phyloP scores from a whole-genome alignment of 768 basidiomycete genomes.

The Psilocybe azurescens region DNA sequence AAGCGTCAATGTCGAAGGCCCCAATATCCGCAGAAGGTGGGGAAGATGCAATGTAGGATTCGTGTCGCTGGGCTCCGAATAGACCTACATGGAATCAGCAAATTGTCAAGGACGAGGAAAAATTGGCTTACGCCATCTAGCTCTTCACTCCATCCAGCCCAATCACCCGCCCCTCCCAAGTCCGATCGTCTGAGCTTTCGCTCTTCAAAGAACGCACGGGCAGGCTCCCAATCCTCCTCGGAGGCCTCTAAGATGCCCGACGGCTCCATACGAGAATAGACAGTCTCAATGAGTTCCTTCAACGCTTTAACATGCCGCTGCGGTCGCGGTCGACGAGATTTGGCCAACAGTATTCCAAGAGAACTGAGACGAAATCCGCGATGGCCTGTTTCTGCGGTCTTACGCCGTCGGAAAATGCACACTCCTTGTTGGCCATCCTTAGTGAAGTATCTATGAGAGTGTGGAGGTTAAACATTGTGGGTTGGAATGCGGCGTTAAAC shows the following conservation, averaged over 20 bases:
- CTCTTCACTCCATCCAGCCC: conserved; percentile 74
- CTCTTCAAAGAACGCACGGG: conserved; percentile 67
- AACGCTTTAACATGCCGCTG: conserved; percentile 75
- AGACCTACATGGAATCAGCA: conserved; percentile 21
- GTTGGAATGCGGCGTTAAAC: conserved; percentile 28
- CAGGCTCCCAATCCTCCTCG: conserved; percentile 68
- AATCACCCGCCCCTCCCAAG: conserved; percentile 61
- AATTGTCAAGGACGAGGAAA: conserved; percentile 5
- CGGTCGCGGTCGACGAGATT: conserved; percentile 69
- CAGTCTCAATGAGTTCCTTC: conserved; percentile 58
- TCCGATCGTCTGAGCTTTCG: conserved; percentile 56
- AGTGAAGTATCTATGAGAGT: conserved; percentile 64
- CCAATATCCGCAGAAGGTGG: conserved; percentile 76
- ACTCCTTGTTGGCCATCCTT: conserved; percentile 74
- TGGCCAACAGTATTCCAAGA: conserved; percentile 73
- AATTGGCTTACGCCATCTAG: conserved; percentile 52
- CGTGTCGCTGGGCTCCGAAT: conserved; percentile 31
- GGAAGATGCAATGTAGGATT: conserved; percentile 76
- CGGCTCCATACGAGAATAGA: conserved; percentile 57
- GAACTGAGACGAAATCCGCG: conserved; percentile 83
- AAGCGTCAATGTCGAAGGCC: conserved; percentile 77
- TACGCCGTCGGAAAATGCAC: conserved; percentile 73
- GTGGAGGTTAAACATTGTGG: conserved; percentile 1
- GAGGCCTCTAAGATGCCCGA: conserved; percentile 52
- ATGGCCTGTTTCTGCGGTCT: conserved; percentile 72